A percentile compares a stretch with the other conserved stretches of the same genome.
phyloP scores from a whole-genome alignment of 768 basidiomycete species.

The Boletus huronensis region DNA sequence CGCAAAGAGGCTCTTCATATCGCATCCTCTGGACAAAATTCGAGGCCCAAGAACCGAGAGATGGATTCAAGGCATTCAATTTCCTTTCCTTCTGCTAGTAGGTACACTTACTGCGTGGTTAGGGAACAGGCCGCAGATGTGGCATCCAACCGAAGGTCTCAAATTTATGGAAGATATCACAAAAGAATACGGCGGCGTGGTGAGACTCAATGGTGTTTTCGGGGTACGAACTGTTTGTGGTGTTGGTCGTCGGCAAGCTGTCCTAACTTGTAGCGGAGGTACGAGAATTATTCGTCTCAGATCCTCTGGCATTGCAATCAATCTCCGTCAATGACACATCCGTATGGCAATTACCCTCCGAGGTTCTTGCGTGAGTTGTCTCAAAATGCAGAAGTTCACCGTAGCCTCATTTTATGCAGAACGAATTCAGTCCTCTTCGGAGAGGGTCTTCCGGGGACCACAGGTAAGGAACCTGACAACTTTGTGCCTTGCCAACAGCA shows the following conservation, averaged over 20 bases:
- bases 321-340: not conserved
- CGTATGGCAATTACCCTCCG: constrained; percentile 2
- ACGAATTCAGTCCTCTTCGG: constrained; percentile 1
- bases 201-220: not conserved
- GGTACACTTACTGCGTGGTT: not conserved
- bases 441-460: constrained; percentile 1
- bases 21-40: not conserved
- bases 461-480: not conserved
- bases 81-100: not conserved
- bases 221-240: not conserved
- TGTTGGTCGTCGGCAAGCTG: not conserved
- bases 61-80: not conserved
- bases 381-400: not conserved
- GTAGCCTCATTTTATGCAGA: not conserved
- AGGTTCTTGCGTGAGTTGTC: not conserved
- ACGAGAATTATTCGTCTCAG: not conserved
- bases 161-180: constrained; percentile 1
- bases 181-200: not conserved
- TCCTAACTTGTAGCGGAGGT: not conserved
- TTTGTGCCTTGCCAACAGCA: not conserved
- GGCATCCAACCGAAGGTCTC: not conserved
- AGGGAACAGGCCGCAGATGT: not conserved
- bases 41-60: not conserved
- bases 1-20: not conserved
- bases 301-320: constrained; percentile 1